Percentiles rank a stretch among this genome's conserved stretches.
Conservation (phyloP, 106 monocot genomes). For the Dactylorhiza incarnata region DNA sequence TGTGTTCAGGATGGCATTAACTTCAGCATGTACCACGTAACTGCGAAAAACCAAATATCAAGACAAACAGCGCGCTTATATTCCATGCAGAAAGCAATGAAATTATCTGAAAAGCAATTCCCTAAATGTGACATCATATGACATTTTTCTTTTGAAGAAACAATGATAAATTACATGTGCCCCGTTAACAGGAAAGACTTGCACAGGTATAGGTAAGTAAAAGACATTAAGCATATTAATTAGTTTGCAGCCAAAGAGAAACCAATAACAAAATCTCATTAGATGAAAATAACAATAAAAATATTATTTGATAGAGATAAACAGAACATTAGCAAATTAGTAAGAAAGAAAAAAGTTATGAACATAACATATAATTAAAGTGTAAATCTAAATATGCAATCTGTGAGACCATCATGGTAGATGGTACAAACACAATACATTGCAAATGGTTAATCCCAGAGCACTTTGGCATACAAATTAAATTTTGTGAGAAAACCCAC, state of each 20-base stretch:
- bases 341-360: too few relatives aligned
- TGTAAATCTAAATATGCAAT: too few relatives aligned
- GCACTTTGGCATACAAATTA: too few relatives aligned
- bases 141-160: background rate
- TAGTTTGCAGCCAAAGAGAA: background rate
- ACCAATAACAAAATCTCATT: background rate
- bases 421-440: too few relatives aligned
- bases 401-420: too few relatives aligned
- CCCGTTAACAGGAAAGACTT: background rate
- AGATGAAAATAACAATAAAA: too few relatives aligned
- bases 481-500: too few relatives aligned
- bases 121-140: background rate
- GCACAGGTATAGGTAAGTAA: background rate
- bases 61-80: background rate
- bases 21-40: constrained; percentile 94
- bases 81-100: background rate
- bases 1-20: constrained; percentile 93
- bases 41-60: constrained; percentile 29
- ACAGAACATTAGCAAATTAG: too few relatives aligned
- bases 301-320: too few relatives aligned
- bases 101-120: background rate
- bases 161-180: background rate
- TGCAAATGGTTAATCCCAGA: too few relatives aligned
- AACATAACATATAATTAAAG: too few relatives aligned
- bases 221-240: background rate